phyloP scores from a whole-genome alignment of 352 stramenopile species.

The Hyaloperonospora brassicae region DNA sequence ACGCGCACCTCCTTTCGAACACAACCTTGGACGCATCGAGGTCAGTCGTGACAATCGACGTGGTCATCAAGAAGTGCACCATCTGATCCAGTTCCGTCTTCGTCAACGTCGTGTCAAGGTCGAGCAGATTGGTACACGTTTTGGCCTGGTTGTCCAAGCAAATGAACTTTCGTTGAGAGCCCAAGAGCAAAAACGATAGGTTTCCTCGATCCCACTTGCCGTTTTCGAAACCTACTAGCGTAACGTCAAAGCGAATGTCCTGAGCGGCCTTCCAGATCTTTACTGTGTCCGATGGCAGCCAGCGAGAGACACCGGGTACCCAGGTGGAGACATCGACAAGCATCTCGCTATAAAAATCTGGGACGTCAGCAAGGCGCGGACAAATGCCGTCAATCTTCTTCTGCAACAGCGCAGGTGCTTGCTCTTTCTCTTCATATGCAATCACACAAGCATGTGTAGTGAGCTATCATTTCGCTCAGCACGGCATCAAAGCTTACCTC shows the following conservation, averaged over 20 bases:
- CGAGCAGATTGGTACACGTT: slow-evolving; percentile 41
- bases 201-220: slow-evolving; percentile 55
- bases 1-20: slow-evolving; percentile 42
- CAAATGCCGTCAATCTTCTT: slow-evolving; percentile 48
- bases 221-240: slow-evolving; percentile 57
- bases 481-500: slow-evolving; percentile 16
- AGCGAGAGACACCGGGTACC: slow-evolving; percentile 60
- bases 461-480: slow-evolving; percentile 1
- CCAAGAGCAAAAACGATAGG: slow-evolving; percentile 55
- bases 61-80: slow-evolving; percentile 56
- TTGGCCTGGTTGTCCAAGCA: slow-evolving; percentile 49
- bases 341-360: slow-evolving; percentile 64
- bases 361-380: slow-evolving; percentile 34
- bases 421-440: slow-evolving; percentile 41
- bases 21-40: slow-evolving; percentile 33
- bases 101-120: slow-evolving; percentile 17
- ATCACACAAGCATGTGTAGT: background rate
- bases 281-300: slow-evolving; percentile 60
- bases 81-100: slow-evolving; percentile 41
- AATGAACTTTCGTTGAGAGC: slow-evolving; percentile 31
- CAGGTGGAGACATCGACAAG: slow-evolving; percentile 60
- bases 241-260: slow-evolving; percentile 59
- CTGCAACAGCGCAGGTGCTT: slow-evolving; percentile 39
- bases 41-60: slow-evolving; percentile 45
- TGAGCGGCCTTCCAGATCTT: slow-evolving; percentile 65